Conservation (phyloP, 1,284 basidiomycete genomes). For the Cryptococcus amylolentus region DNA sequence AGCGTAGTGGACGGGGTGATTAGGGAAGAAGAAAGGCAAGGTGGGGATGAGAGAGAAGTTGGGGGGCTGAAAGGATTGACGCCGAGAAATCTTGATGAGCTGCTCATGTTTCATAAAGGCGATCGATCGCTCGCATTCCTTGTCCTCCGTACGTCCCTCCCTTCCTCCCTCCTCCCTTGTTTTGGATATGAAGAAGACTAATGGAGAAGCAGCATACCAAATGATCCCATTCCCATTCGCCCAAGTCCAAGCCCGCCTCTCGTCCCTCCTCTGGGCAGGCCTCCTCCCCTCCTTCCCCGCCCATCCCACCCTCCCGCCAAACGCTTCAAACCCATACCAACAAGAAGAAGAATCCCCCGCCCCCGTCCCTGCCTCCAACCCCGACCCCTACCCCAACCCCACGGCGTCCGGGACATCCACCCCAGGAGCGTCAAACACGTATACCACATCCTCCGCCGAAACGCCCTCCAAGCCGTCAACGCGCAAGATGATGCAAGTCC, state of each 20-base stretch:
- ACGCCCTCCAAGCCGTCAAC: neutral
- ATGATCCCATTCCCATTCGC: conserved; percentile 51
- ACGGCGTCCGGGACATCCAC: neutral
- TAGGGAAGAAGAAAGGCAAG: conserved; percentile 10
- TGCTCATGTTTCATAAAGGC: conserved; percentile 44
- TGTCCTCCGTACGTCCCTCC: conserved; percentile 34
- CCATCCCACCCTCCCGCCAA: conserved; percentile 21
- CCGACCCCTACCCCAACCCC: neutral
- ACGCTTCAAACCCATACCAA: conserved; percentile 28
- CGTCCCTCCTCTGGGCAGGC: conserved; percentile 37
- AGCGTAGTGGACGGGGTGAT: conserved; percentile 19
- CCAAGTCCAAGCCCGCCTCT: conserved; percentile 49
- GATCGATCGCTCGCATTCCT: conserved; percentile 48
- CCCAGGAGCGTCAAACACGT: neutral
- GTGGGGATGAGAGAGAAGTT: conserved; percentile 20
- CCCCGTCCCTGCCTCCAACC: neutral
- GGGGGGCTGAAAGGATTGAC: conserved; percentile 42
- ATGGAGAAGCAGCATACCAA: conserved; percentile 35
- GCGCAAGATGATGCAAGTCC: conserved; percentile 22
- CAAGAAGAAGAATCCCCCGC: conserved; percentile 1
- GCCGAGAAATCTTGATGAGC: conserved; percentile 38
- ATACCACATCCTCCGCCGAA: neutral
- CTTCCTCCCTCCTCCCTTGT: neutral
- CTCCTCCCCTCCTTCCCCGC: conserved; percentile 29
- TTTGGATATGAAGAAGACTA: neutral